These are phyloP conservation scores for Trichoderma cornu-damae DNA, from an alignment of 2,329 filamentous ascomycete genomes.

Conservation along the genomic window DNA sequence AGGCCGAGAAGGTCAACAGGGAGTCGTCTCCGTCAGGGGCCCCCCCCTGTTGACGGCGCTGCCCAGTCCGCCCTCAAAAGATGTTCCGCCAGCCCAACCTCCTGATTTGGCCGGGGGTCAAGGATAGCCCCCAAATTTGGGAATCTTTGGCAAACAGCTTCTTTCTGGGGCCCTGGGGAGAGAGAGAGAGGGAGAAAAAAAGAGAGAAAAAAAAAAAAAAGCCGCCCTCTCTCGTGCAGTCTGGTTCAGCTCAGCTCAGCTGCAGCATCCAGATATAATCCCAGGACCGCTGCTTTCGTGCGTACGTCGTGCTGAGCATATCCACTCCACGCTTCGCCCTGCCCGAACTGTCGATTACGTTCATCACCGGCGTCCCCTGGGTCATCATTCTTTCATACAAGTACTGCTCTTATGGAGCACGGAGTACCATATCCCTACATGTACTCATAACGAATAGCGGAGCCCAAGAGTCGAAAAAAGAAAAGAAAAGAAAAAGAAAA, in stretches of 20 bases:
- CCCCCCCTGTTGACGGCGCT: slow-evolving; percentile 12
- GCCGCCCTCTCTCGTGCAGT: slow-evolving; percentile 1
- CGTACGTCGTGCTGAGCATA: slow-evolving; percentile 13
- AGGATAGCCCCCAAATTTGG: slow-evolving; percentile 14
- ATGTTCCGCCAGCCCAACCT: slow-evolving; percentile 11
- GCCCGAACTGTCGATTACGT: slow-evolving; percentile 7
- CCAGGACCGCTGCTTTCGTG: not conserved
- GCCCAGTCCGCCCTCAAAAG: not conserved
- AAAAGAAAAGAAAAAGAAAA: slow-evolving; percentile 7
- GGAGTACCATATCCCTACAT: slow-evolving; percentile 11
- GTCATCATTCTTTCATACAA: not conserved
- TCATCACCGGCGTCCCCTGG: slow-evolving; percentile 10
- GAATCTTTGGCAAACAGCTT: not conserved
- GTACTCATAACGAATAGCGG: slow-evolving; percentile 16
- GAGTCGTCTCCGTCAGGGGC: slow-evolving; percentile 3
- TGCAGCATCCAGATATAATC: slow-evolving; percentile 12
- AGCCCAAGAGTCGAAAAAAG: slow-evolving; percentile 1
- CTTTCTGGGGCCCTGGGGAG: not conserved
- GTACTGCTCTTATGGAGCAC: slow-evolving; percentile 14
- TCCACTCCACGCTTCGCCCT: slow-evolving; percentile 16
- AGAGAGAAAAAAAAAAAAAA: too few relatives aligned
- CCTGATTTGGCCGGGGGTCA: slow-evolving; percentile 13
- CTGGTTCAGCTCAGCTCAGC: slow-evolving; percentile 10
- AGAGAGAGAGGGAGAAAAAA: too few relatives aligned
- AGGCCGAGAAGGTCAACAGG: slow-evolving; percentile 12